A percentile compares a stretch with the other conserved stretches of the same genome.
Conservation (phyloP, 768 basidiomycete genomes). For the Auriscalpium orientale region DNA sequence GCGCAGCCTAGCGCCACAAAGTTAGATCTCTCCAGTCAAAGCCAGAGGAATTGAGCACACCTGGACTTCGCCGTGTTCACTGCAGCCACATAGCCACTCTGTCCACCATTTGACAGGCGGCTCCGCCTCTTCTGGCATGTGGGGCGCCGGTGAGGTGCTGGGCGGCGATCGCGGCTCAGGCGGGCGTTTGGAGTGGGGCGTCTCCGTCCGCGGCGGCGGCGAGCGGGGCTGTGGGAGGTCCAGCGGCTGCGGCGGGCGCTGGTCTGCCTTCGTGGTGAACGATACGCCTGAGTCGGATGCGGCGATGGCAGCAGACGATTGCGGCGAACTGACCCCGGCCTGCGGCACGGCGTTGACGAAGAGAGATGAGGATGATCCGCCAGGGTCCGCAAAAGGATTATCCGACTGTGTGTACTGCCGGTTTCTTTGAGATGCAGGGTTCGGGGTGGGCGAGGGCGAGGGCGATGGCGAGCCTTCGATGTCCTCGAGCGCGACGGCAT, state of each 20-base stretch:
- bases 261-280: conserved; percentile 27
- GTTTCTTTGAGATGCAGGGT: conserved; percentile 11
- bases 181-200: conserved; percentile 27
- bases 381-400: conserved; percentile 45
- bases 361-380: conserved; percentile 43
- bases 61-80: conserved; percentile 69
- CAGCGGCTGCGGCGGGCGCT: conserved; percentile 47
- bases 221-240: conserved; percentile 54
- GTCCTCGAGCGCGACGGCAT: conserved; percentile 48
- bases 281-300: background rate
- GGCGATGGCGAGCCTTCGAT: conserved; percentile 29
- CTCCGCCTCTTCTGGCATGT: conserved; percentile 23
- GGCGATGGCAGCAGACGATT: conserved; percentile 4
- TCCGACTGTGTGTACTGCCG: conserved; percentile 15
- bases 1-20: conserved; percentile 45
- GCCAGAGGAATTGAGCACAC: conserved; percentile 26
- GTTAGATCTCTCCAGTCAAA: background rate
- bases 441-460: conserved; percentile 32
- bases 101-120: conserved; percentile 68
- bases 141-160: conserved; percentile 15
- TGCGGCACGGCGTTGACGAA: conserved; percentile 29
- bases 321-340: conserved; percentile 20
- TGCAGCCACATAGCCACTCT: conserved; percentile 78
- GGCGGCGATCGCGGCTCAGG: conserved; percentile 31
- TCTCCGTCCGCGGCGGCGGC: conserved; percentile 39